These are phyloP conservation scores for Rhododendron ovatum DNA, from an alignment of 148 eudicot genomes.

Conservation along the genomic window DNA sequence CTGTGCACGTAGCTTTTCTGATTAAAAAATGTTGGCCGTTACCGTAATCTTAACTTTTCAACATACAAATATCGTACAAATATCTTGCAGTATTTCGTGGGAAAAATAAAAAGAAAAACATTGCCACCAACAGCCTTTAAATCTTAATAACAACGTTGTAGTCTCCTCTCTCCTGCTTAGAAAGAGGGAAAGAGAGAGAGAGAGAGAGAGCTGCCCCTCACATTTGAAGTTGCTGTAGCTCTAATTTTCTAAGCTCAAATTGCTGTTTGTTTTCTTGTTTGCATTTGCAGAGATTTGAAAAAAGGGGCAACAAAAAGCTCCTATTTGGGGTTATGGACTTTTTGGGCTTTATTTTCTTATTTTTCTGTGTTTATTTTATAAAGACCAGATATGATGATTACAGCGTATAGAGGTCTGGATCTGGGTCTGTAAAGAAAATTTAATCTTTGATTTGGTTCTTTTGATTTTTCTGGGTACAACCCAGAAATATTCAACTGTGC, in stretches of 20 bases:
- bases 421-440: neutral
- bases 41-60: neutral
- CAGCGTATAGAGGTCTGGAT: constrained; percentile 13
- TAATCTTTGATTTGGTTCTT: neutral
- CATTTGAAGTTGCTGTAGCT: constrained; percentile 3
- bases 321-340: constrained; percentile 2
- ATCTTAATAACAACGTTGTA: neutral
- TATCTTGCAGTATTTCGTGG: neutral
- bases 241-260: constrained; percentile 5
- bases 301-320: constrained; percentile 6
- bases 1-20: too few species aligned
- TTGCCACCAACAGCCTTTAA: neutral
- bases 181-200: neutral
- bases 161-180: neutral
- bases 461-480: constrained; percentile 4
- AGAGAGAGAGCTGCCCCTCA: constrained; percentile 18
- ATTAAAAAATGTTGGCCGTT: neutral
- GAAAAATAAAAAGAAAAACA: neutral
- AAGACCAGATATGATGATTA: constrained; percentile 19
- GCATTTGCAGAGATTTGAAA: constrained; percentile 17
- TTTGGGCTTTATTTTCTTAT: neutral
- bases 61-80: neutral
- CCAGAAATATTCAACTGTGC: neutral
- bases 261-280: constrained; percentile 17
- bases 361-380: neutral